Evolutionary conservation across 768 basidiomycete genomes (phyloP), one percentile per base, ranked within the genome.

Genomic region (Rhizopogon rudus): DNA sequence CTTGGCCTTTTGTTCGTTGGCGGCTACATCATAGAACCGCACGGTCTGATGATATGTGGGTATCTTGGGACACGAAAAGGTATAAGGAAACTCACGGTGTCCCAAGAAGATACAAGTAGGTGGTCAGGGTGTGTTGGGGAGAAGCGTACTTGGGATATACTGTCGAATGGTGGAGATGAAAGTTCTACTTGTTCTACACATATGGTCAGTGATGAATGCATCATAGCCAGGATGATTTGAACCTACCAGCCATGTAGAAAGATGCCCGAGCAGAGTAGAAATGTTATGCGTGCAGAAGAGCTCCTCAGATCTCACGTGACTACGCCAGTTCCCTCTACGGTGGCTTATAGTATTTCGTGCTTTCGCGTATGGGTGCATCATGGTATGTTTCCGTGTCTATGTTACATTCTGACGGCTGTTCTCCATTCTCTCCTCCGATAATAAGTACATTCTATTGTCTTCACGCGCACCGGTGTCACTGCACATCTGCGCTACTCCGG

Each of bases 91-190:
- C 74, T 29, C 63, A 80, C 81, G 59, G 90, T 83, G 70, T 98
- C 96, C 96, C 96, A 98, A 57, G 90, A 88, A 12, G 91, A 83
- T 16, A 90, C 91, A 0, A 98, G 73, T 1, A 98, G 73, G 17
- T 88, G 84, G 53, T 88, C 79, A 2, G 93, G 86, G 67, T 88
- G 82, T 3, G 79, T 77, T 1, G 93, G 89, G 20, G 93, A 91
- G 70, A 89, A 98, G 33, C 81, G 78, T 29, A 98, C 73, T 40
- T 84, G 79, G 2, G 92, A 89, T 49, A 96, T 81, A 62, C 88
- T 88, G 72, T 97, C 93, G 61, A 91, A 87, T 0, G 93, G 93
- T 0, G 91, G 84, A 0, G 86, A 84, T 6, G 77, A 72, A 35
- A 86, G 65, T 59, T 80, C 80, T 7, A 71, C 57, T 60, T 78